Conservation (phyloP, 2,329 filamentous ascomycete species). For the Neofusicoccum ribis region DNA sequence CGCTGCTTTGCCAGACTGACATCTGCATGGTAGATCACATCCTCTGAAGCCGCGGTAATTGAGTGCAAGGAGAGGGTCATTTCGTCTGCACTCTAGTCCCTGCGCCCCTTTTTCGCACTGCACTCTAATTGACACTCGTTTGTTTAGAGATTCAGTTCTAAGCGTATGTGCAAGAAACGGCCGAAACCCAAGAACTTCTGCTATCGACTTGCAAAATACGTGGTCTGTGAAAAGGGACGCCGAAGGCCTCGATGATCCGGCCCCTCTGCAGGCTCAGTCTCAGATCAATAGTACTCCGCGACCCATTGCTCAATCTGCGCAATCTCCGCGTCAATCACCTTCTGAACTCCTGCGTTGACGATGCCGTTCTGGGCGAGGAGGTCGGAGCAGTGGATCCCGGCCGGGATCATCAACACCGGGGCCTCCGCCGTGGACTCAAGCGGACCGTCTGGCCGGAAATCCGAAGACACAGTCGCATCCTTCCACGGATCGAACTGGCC, state of each 20-base stretch:
- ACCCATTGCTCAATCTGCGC: conserved; percentile 57
- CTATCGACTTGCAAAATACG: no score
- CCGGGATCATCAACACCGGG: conserved; percentile 56
- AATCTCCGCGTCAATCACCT: conserved; percentile 53
- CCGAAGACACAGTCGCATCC: conserved; percentile 54
- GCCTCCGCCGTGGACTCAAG: conserved; percentile 47
- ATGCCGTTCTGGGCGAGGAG: conserved; percentile 48
- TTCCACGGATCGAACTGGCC: conserved; percentile 63
- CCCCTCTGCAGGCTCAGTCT: no score
- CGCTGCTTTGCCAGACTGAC: neutral
- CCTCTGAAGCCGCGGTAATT: neutral
- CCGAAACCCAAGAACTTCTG: no score
- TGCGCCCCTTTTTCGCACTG: no score
- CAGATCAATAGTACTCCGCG: conserved; percentile 39
- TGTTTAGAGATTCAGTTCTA: no score
- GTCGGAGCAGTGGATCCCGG: conserved; percentile 59
- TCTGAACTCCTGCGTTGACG: conserved; percentile 50
- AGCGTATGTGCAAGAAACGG: no score
- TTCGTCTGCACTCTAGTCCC: neutral
- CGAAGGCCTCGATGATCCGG: no score
- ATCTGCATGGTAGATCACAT: conserved; percentile 3
- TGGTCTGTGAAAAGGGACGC: no score
- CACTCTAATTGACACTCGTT: no score
- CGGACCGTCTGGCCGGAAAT: conserved; percentile 57
- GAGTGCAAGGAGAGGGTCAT: conserved; percentile 8